Base-by-base conservation (phyloP, 768 basidiomycete species). In the Kondoa malvinella region DNA sequence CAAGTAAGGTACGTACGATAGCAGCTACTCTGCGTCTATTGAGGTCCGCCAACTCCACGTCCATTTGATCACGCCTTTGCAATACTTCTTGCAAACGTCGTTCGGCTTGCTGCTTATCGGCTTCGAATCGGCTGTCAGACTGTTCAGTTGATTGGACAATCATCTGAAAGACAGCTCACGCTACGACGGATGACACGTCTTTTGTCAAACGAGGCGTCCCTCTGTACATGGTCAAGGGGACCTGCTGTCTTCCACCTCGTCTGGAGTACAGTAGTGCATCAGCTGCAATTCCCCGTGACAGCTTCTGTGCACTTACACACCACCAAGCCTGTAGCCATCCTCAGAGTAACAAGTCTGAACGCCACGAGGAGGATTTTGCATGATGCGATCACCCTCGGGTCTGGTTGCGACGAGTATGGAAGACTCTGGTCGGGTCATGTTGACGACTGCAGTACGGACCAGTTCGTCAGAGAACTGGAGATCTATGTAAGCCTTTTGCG, bases 381-480 rank as follows among this genome's bases (percentile, higher is more conserved):
- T 71, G 26, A 81, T 77, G 0, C 78, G 70, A 68, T 91, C 84
- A 1, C 83, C 92, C 40, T 85, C 82, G 0, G 73, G 75, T 77
- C 90, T 88, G 8, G 78, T 83, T 1, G 72, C 74, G 0, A 87
- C 84, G 26, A 97, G 80, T 8, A 90, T 76, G 1, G 81, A 82
- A 17, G 81, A 79, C 76, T 99, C 95, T 63, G 95, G 88, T 58
- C 76, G 78, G 29, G 78, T 77, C 65, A 81, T 79, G 76, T 91
- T 90, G 77, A 96, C 86, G 60, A 99, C 76, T 34, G 91, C 81
- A 64, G 91, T 88, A 31, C 85, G 79, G 1, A 92, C 87, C 68
- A 84, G 85, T 50, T 82, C 82, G 71, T 95, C 81, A 8, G 82
- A 80, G 69, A 95, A 81, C 92, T 95, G 72, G 12, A n/a, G 2